phyloP scores from a whole-genome alignment of 2,329 filamentous ascomycete genomes.

The Neopestalotiopsis sp. region DNA sequence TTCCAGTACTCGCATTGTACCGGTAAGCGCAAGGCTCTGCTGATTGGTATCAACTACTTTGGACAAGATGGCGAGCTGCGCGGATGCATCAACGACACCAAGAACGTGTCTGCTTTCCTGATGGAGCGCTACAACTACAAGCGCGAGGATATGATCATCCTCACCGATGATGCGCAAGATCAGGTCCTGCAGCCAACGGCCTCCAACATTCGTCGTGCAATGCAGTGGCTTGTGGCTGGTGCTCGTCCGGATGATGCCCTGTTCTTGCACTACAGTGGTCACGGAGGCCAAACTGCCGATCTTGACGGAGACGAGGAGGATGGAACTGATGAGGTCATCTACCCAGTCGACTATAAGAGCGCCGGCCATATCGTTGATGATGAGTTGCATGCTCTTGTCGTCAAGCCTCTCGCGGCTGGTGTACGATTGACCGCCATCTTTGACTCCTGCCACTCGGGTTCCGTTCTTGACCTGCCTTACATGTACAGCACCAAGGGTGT shows the following conservation, averaged over 20 bases:
- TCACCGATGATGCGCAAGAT: conserved; percentile 77
- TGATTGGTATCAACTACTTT: conserved; percentile 85
- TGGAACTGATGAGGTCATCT: conserved; percentile 84
- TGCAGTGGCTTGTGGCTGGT: conserved; percentile 76
- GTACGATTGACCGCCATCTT: conserved; percentile 68
- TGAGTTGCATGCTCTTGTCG: conserved; percentile 80
- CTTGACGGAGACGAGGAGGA: conserved; percentile 82
- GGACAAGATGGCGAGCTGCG: conserved; percentile 73
- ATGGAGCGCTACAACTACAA: conserved; percentile 73
- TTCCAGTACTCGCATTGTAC: conserved; percentile 81
- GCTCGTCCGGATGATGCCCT: conserved; percentile 77
- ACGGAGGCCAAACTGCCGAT: conserved; percentile 83
- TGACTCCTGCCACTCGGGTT: conserved; percentile 72
- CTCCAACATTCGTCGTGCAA: conserved; percentile 74
- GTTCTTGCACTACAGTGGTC: conserved; percentile 67
- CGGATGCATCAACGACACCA: conserved; percentile 82
- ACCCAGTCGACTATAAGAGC: conserved; percentile 80
- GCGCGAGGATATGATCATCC: conserved; percentile 79
- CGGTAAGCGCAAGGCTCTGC: conserved; percentile 73
- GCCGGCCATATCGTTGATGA: conserved; percentile 85
- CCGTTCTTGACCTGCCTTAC: conserved; percentile 70
- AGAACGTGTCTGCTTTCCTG: conserved; percentile 76
- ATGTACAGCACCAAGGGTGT: conserved; percentile 73
- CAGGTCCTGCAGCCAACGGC: conserved; percentile 76
- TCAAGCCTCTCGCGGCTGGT: conserved; percentile 59